Percentiles rank a stretch among this genome's conserved stretches.
Conservation (phyloP, 257 asterid genomes). For the Verbascum thapsus region DNA sequence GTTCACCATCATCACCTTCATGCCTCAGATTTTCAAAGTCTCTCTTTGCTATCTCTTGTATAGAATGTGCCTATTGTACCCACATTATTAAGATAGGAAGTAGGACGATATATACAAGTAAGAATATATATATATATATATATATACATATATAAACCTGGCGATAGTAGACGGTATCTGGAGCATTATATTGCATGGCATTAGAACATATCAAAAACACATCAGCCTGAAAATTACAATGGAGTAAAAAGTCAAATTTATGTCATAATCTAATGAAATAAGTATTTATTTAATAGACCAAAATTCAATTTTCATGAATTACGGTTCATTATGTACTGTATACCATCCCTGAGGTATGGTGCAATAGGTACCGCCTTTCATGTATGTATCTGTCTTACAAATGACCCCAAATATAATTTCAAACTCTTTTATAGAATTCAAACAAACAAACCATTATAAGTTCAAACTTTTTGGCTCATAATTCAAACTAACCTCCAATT, state of each 20-base stretch:
- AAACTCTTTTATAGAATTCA: too few species aligned
- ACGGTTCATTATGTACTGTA: too few species aligned
- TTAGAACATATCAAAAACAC: constrained; percentile 84
- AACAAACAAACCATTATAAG: too few species aligned
- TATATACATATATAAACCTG: constrained; percentile 52
- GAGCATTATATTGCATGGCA: constrained; percentile 89
- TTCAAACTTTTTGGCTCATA: too few species aligned
- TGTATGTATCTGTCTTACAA: too few species aligned
- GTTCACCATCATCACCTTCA: constrained; percentile 90
- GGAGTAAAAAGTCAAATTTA: constrained; percentile 15
- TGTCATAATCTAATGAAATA: constrained; percentile 17
- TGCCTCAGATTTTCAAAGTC: constrained; percentile 85
- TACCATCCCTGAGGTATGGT: too few species aligned
- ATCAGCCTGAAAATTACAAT: constrained; percentile 68
- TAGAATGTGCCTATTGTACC: constrained; percentile 72
- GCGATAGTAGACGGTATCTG: constrained; percentile 81
- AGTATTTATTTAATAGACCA: not conserved
- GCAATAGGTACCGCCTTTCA: too few species aligned
- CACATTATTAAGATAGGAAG: constrained; percentile 28
- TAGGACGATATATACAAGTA: not conserved
- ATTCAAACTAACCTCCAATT: constrained; percentile 76
- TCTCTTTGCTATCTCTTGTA: constrained; percentile 78
- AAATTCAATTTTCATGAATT: too few species aligned
- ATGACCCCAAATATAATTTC: too few species aligned
- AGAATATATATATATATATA: too few species aligned